These are phyloP conservation scores for Mortierella alpina DNA, from an alignment of 192 early-diverging fungal genomes.

Conservation along the genomic window DNA sequence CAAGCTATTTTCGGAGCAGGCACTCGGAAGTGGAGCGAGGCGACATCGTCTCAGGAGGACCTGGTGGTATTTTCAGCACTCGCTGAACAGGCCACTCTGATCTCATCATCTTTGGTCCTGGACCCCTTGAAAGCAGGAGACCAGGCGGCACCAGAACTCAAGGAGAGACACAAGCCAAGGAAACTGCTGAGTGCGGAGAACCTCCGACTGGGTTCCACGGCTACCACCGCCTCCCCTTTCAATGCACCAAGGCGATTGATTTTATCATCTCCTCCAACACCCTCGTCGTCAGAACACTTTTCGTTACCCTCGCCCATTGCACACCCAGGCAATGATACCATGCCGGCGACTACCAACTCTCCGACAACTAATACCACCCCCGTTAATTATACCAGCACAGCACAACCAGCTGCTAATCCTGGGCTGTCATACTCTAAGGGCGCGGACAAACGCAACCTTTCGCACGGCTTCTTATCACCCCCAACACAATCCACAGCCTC, in stretches of 20 bases:
- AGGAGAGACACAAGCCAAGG: constrained; percentile 6
- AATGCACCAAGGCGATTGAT: constrained; percentile 7
- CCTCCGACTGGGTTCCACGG: constrained; percentile 4
- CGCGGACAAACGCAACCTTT: background rate
- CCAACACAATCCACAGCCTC: constrained; percentile 3
- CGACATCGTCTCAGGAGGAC: too few species aligned
- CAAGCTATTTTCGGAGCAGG: too few species aligned
- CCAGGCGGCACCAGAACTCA: background rate
- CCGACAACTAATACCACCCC: background rate
- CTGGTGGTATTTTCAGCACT: background rate
- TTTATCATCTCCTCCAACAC: constrained; percentile 12
- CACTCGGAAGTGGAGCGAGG: too few species aligned
- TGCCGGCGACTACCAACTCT: background rate
- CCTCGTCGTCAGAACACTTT: background rate
- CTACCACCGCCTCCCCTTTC: background rate
- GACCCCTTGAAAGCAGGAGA: constrained; percentile 22
- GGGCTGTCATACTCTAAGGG: constrained; percentile 8
- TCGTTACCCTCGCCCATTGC: background rate
- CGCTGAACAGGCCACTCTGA: background rate
- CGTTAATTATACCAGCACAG: background rate
- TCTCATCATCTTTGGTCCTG: constrained; percentile 9
- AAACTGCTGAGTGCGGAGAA: constrained; percentile 23
- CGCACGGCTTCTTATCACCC: background rate
- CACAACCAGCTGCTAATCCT: background rate
- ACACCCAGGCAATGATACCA: background rate